Base-by-base conservation (phyloP, 768 basidiomycete species). In the Leccinellum luteum region DNA sequence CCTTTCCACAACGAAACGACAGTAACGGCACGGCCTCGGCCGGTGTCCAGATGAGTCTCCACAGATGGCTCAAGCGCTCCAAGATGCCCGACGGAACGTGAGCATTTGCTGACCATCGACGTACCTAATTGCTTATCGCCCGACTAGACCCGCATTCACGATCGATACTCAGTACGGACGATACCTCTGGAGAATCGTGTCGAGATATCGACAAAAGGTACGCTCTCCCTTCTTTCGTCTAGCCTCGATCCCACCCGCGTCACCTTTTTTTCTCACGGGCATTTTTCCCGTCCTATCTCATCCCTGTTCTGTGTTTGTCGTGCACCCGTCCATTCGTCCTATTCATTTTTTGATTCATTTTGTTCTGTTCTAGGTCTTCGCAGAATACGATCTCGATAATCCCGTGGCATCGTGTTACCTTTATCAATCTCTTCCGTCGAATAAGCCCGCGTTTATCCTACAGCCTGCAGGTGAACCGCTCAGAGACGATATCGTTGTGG, bases 401-500 rank as follows among this genome's bases (percentile, higher is more conserved):
- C 57, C 65, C 1, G 31, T 71, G 19, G 70, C 71, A 1, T 61
- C 59, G 13, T 71, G 62, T 54, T 54, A 61, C 48, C 58, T 68
- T 31, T 50, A 66, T 10, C 48, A 25, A 8, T 48, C 58, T 1
- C 49, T 52, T 28, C 41, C 59, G 4, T 17, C 13, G 1, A 27
- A n/a, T 17, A 55, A 58, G 23, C 72, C 68, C 0, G 67, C 65
- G 2, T 56, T 72, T 28, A 13, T 66, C 27, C 48, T 73, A 15
- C 62, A 69, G 31, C 57, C 58, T 7, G 27, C 43, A 15, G 66
- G 64, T 3, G 70, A 72, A 52, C 66, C 66, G 4, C 55, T 72
- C 13, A 58, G 70, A 25, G 72, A 72, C n/a, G 72, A 69, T 7
- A 60, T 73, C 35, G 54, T 68, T 13, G 56, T 73, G 15, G 64